Conservation (phyloP, 495 filamentous ascomycete species). For the Trichoderma orchidacearum region DNA sequence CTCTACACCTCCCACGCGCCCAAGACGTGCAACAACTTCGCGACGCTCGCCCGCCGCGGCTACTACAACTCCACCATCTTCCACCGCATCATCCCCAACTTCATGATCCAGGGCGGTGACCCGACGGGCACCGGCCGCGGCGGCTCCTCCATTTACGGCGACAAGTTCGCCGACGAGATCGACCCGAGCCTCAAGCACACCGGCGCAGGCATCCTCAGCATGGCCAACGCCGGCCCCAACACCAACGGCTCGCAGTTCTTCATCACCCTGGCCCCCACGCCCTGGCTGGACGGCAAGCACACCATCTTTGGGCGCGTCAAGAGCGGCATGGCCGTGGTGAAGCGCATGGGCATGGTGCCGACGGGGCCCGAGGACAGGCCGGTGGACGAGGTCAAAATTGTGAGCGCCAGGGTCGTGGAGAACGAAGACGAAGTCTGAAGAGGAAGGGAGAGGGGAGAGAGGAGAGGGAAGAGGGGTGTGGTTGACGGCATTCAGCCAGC, state of each 20-base stretch:
- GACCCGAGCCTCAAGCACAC: slow-evolving; percentile 67
- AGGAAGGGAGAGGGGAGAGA: too few species aligned
- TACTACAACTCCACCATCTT: slow-evolving; percentile 81
- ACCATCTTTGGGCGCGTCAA: slow-evolving; percentile 94
- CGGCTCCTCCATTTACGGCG: slow-evolving; percentile 81
- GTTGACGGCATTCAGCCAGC: too few species aligned
- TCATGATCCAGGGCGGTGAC: slow-evolving; percentile 96
- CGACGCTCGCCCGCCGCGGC: slow-evolving; percentile 57
- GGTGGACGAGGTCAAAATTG: slow-evolving; percentile 69
- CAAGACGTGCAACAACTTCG: slow-evolving; percentile 80
- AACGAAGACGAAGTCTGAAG: slow-evolving; percentile 24
- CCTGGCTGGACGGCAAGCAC: slow-evolving; percentile 95
- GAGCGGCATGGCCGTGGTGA: slow-evolving; percentile 66
- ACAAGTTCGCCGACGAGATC: slow-evolving; percentile 93
- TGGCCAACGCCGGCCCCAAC: slow-evolving; percentile 91
- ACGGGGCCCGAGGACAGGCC: slow-evolving; percentile 72
- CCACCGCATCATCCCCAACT: slow-evolving; percentile 90
- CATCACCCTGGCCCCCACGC: slow-evolving; percentile 86
- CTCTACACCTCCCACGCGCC: slow-evolving; percentile 50
- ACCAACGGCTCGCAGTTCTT: slow-evolving; percentile 88
- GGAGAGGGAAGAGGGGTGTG: too few species aligned
- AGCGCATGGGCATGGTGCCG: slow-evolving; percentile 84
- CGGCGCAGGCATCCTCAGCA: slow-evolving; percentile 82
- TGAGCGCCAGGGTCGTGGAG: slow-evolving; percentile 52
- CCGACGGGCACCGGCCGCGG: slow-evolving; percentile 92